These are phyloP conservation scores for Paracoccidioides lutzii DNA, from an alignment of 2,329 filamentous ascomycete genomes.

Conservation along the genomic window DNA sequence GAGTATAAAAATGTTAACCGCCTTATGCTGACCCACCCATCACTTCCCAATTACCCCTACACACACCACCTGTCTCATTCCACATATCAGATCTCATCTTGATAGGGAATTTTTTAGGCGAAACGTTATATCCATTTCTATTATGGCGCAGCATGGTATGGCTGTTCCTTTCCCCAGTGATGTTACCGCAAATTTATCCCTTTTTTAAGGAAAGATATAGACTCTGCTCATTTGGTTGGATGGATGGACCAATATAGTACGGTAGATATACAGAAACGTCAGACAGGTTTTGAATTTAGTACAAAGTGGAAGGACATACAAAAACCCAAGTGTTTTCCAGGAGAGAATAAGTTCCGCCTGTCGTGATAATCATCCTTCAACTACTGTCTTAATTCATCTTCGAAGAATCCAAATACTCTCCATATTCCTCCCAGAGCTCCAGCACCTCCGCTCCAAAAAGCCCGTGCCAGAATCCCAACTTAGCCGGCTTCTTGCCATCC, in stretches of 20 bases:
- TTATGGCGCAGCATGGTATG: not conserved
- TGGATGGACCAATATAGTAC: not conserved
- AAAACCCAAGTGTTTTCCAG: too few species aligned
- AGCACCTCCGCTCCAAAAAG: conserved; percentile 54
- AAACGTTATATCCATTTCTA: too few species aligned
- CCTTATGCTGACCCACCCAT: not conserved
- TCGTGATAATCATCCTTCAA: not conserved
- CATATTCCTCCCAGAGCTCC: conserved; percentile 65
- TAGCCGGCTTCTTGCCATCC: not conserved
- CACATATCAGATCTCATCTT: not conserved
- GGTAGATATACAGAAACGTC: not conserved
- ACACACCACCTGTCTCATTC: not conserved
- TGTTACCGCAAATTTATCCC: not conserved
- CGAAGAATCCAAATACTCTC: conserved; percentile 32
- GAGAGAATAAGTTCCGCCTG: not conserved
- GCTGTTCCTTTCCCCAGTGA: not conserved
- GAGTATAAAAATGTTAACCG: not conserved
- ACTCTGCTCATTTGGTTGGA: not conserved
- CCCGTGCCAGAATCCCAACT: conserved; percentile 23
- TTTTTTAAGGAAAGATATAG: not conserved
- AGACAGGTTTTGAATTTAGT: too few species aligned
- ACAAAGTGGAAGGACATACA: too few species aligned
- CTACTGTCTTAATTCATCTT: not conserved
- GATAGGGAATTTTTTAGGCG: too few species aligned
- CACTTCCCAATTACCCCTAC: not conserved